Conservation (phyloP, 345 rosid species). For the Hibiscus syriacus region DNA sequence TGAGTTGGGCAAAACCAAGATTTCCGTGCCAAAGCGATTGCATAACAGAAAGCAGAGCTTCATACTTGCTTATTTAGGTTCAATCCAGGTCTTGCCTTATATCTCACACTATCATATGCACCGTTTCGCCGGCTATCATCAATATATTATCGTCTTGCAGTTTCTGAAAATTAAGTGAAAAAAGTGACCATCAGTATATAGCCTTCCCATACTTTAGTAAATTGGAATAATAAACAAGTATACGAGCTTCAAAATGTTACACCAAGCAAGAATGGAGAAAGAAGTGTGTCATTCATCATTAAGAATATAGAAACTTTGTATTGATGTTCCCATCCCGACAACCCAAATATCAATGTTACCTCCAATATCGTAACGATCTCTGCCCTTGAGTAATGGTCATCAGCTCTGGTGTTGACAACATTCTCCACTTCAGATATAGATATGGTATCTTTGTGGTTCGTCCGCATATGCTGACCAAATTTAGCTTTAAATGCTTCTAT, state of each 20-base stretch:
- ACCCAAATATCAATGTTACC: slow-evolving; percentile 31
- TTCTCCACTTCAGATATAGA: slow-evolving; percentile 68
- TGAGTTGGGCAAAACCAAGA: not conserved
- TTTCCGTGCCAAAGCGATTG: not conserved
- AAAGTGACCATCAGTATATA: not conserved
- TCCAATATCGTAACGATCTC: slow-evolving; percentile 64
- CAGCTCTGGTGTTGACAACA: slow-evolving; percentile 46
- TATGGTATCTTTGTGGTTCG: slow-evolving; percentile 57
- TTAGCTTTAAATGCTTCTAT: slow-evolving; percentile 59
- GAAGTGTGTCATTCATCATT: not conserved
- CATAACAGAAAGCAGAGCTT: not conserved
- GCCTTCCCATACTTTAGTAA: not conserved
- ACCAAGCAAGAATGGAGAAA: not conserved
- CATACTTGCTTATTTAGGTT: slow-evolving; percentile 12
- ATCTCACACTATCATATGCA: slow-evolving; percentile 55
- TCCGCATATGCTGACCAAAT: slow-evolving; percentile 81
- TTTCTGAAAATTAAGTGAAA: slow-evolving; percentile 47
- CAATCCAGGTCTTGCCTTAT: not conserved
- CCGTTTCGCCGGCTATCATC: slow-evolving; percentile 73
- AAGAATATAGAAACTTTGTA: not conserved
- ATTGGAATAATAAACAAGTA: not conserved
- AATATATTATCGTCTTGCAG: slow-evolving; percentile 86
- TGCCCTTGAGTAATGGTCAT: slow-evolving; percentile 46
- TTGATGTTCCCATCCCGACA: not conserved
- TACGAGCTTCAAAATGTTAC: slow-evolving; percentile 1